Evolutionary conservation across 2,329 filamentous ascomycete species (phyloP).

Genomic region (Cercospora sesami): DNA sequence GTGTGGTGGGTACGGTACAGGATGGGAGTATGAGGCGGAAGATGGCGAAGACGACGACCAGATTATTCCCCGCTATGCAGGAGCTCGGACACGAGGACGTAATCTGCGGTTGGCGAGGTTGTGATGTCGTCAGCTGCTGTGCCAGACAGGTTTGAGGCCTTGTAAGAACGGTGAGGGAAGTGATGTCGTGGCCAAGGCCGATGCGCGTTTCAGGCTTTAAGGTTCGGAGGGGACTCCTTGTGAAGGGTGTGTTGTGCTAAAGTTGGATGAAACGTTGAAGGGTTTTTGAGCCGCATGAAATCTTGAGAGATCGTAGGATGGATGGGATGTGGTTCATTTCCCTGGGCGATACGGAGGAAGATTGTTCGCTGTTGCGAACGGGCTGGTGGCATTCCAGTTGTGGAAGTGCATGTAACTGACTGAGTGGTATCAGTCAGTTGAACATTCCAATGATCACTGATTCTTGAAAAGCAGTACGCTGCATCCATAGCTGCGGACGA

Average conservation of each 20-base stretch:
- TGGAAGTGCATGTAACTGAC: too few species aligned
- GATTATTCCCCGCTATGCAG: not conserved
- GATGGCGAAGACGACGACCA: not conserved
- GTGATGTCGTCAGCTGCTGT: constrained; percentile 11
- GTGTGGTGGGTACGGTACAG: not conserved
- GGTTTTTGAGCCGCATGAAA: not conserved
- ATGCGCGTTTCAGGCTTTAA: constrained; percentile 6
- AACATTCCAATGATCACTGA: not conserved
- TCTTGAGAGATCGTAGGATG: not conserved
- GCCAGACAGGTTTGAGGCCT: constrained; percentile 10
- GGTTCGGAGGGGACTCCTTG: constrained; percentile 2
- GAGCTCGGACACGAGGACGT: not conserved
- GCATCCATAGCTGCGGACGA: not conserved
- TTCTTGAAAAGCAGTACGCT: not conserved
- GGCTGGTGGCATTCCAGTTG: too few species aligned
- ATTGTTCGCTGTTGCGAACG: not conserved
- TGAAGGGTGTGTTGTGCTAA: not conserved
- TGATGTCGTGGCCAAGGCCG: constrained; percentile 6
- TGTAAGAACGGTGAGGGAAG: not conserved
- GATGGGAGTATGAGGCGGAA: not conserved
- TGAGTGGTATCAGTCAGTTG: not conserved
- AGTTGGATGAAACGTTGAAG: constrained; percentile 7
- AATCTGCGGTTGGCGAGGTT: constrained; percentile 7
- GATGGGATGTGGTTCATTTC: not conserved
- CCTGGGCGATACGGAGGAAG: not conserved